Conservation (phyloP, 139 green algal species). For the Haematococcus sp. region DNA sequence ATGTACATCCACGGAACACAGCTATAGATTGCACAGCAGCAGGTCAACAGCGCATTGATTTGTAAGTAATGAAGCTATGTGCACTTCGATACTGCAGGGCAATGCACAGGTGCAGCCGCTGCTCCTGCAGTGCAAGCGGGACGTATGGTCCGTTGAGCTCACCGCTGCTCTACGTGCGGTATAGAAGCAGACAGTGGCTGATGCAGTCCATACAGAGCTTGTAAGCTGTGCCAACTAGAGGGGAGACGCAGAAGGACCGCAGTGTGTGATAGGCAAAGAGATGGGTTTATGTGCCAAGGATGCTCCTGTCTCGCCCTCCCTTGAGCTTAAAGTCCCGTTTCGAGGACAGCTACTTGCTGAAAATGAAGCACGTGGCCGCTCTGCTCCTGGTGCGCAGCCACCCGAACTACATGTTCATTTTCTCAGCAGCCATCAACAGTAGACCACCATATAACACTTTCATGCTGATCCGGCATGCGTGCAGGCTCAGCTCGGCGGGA, state of each 20-base stretch:
- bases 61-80: no score
- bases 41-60: no score
- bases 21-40: no score
- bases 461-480: not conserved
- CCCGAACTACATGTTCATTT: no score
- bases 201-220: not conserved
- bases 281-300: no score
- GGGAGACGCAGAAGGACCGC: not conserved
- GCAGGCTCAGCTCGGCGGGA: conserved; percentile 74
- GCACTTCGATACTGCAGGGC: no score
- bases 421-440: no score
- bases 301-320: not conserved
- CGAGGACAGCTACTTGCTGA: conserved; percentile 12
- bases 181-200: not conserved
- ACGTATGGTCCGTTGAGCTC: no score
- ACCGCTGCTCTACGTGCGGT: not conserved
- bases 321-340: conserved; percentile 12
- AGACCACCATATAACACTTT: no score
- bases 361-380: conserved; percentile 20
- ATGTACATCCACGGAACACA: no score
- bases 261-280: not conserved
- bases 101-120: no score
- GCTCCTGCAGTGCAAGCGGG: no score
- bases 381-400: conserved; percentile 11
- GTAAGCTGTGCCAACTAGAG: not conserved